These are phyloP conservation scores for Malassezia pachydermatis DNA, from an alignment of 1,284 basidiomycete species.

Conservation along the genomic window DNA sequence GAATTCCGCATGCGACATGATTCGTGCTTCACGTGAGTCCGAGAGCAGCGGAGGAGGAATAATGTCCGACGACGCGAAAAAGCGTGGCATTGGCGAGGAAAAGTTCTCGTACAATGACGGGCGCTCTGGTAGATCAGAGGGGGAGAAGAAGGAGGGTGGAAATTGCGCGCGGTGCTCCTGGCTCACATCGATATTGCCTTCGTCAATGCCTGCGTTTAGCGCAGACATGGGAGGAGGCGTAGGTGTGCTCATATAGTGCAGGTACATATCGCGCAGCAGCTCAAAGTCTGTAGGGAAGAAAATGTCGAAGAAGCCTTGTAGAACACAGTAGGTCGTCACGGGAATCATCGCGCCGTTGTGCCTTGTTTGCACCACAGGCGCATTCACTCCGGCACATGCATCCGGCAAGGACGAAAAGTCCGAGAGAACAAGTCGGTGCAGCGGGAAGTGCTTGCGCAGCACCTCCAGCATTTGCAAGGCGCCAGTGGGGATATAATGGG, in stretches of 20 bases:
- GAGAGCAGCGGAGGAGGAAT: conserved; percentile 12
- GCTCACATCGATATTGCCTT: not conserved
- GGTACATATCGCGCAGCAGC: conserved; percentile 52
- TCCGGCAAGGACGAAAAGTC: conserved; percentile 86
- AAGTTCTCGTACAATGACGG: conserved; percentile 9
- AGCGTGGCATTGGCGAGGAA: not conserved
- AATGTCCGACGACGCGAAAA: conserved; percentile 6
- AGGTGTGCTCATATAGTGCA: conserved; percentile 26
- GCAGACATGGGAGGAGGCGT: not conserved
- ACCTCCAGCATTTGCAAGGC: conserved; percentile 74
- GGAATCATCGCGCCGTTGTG: conserved; percentile 67
- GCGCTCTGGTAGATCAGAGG: not conserved
- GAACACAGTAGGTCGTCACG: conserved; percentile 78
- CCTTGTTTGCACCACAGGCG: conserved; percentile 92
- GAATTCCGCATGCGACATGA: conserved; percentile 62
- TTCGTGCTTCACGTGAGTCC: conserved; percentile 4
- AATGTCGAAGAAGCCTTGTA: conserved; percentile 95
- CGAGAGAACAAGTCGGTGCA: conserved; percentile 78
- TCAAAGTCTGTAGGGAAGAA: conserved; percentile 95
- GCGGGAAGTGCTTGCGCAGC: conserved; percentile 74
- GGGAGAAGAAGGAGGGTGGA: conserved; percentile 1
- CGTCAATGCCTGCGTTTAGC: not conserved
- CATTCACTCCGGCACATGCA: conserved; percentile 68
- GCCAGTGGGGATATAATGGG: conserved; percentile 86
- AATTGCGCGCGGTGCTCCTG: not conserved